phyloP scores from a whole-genome alignment of 1,139 yeast genomes.

The Blastobotrys proliferans region DNA sequence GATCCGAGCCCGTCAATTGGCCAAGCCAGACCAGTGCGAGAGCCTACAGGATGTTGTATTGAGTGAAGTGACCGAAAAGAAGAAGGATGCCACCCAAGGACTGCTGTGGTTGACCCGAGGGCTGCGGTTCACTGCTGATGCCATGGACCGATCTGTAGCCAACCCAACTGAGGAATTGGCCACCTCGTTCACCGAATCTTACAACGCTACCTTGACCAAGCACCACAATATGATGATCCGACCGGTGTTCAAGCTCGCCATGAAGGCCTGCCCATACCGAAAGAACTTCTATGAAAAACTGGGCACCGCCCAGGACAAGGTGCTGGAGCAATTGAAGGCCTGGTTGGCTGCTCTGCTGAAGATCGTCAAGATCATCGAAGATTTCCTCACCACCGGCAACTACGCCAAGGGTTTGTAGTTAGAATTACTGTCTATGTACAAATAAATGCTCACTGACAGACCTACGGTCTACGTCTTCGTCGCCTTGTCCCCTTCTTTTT shows the following conservation, averaged over 20 bases:
- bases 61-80: constrained; percentile 56
- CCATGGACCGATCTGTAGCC: constrained; percentile 74
- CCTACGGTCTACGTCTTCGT: neutral
- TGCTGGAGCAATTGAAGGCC: constrained; percentile 54
- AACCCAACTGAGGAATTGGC: constrained; percentile 61
- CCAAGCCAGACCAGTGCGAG: constrained; percentile 57
- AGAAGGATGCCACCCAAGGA: constrained; percentile 86
- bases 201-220: constrained; percentile 71
- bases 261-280: constrained; percentile 94
- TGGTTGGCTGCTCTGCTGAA: constrained; percentile 79
- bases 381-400: constrained; percentile 72
- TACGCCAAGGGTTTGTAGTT: constrained; percentile 80
- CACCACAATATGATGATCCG: constrained; percentile 78
- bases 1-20: constrained; percentile 60
- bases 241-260: constrained; percentile 87
- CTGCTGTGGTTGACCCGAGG: constrained; percentile 81
- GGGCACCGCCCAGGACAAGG: constrained; percentile 56
- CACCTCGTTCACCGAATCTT: constrained; percentile 77
- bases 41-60: constrained; percentile 77
- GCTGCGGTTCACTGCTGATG: constrained; percentile 81
- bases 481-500: neutral
- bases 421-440: neutral
- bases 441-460: neutral
- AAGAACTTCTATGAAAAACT: constrained; percentile 77
- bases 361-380: constrained; percentile 68